Evolutionary conservation across 768 basidiomycete species (phyloP), one percentile per base, ranked within the genome.

Genomic region (Collybia nuda): DNA sequence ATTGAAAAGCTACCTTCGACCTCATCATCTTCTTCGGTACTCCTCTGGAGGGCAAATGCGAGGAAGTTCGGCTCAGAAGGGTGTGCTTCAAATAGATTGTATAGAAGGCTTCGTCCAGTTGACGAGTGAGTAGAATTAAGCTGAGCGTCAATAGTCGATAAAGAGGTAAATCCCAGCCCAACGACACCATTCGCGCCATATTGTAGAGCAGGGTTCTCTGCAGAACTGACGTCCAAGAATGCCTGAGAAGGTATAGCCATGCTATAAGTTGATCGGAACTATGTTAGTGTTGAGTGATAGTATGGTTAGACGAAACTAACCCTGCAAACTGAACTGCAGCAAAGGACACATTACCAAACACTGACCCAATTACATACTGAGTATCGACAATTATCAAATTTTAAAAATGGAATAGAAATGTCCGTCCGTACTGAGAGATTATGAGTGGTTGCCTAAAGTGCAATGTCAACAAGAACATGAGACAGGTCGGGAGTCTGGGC

Each of bases 361-460:
- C 88, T 82, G 86, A 91, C 17, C 91, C 91, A 49, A 88, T 82
- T 41, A 86, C 88, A 67, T 93, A 93, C 88, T 91, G 51, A 6
- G 22, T 26, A 56, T 22, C n/a, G 22, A 40, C 17, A 26, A 47
- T 5, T 35, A 42, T 35, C 54, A 17, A 44, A 24, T 41, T 26
- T 21, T 17, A 55, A 12, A 40, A 45, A 48, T 24, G 23, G 47
- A 38, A 36, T 8, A 38, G 21, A 22, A 40, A 11, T 44, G 17
- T 44, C 35, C n/a, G 15, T 18, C 29, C 78, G 63, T 62, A 90
- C 88, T 19, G 85, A 83, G 21, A 92, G 65, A 60, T 90, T 91
- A 49, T 78, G 71, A 3, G 69, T 73, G 14, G 65, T 64, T 24
- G 70, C 62, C 84, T 83, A 50, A 22, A 11, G 35, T 42, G 37